Base-by-base conservation (phyloP, 768 basidiomycete species). In the Russula compacta region DNA sequence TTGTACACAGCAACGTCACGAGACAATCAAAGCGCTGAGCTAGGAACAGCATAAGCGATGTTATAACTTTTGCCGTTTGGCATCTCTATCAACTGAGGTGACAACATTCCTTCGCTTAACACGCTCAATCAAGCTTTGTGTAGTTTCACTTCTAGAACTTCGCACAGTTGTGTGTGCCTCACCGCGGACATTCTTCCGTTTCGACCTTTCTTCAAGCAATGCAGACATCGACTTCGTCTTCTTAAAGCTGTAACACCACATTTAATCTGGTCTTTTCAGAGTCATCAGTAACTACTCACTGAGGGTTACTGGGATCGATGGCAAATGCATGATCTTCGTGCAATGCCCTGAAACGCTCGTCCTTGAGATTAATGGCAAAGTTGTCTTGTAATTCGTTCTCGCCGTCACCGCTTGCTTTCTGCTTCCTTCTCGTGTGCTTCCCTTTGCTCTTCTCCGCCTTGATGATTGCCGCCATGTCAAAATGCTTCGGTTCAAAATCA, bases 281-380 rank as follows among this genome's bases (percentile, higher is more conserved):
- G 35, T 52, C 50, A 29, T 24, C 21, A 36, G n/a, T 35, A 4
- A 29, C 1, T 12, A 79, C 93, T 65, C 69, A 97, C 95, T 86
- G 90, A 71, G 95, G 93, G 74, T 98, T 90, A 56, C 83, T 89
- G 19, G 97, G 95, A 72, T 99, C 97, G 66, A 99, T 94, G 0
- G 95, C 95, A 66, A 91, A 98, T 36, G 86, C 82, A 67, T 91
- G 85, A 69, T 98, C 88, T 67, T 97, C 92, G 67, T 93, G 89
- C 47, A 98, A 69, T 21, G 81, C 86, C 69, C 83, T 83, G 79
- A 98, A 98, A 15, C 97, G 86, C 10, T 86, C 82, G 69, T 99
- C 97, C 67, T 81, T 81, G 62, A 94, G 84, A 70, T 99, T 78
- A 67, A 98, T 83, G 46, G 78, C 71, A 71, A 98, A 98, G 61